Evolutionary conservation across 192 early-diverging fungal genomes (phyloP).

Genomic region (Jimgerdemannia lactiflua): DNA sequence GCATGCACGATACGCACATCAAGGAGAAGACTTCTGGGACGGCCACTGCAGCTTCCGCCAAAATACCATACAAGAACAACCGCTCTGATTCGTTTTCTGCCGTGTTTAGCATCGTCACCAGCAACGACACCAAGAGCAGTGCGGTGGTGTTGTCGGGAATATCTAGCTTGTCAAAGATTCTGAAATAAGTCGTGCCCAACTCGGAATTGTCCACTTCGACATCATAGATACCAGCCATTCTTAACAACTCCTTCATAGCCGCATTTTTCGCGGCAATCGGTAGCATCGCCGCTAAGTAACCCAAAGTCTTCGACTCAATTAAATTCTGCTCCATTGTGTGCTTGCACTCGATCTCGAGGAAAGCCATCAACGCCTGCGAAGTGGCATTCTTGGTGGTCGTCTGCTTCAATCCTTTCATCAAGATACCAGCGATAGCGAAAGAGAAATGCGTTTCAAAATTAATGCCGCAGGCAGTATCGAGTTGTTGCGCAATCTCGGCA

Average conservation of each 20-base stretch:
- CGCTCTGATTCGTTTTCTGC: slow-evolving; percentile 72
- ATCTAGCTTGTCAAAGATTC: slow-evolving; percentile 63
- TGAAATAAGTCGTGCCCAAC: slow-evolving; percentile 50
- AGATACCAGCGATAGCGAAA: slow-evolving; percentile 76
- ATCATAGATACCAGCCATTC: slow-evolving; percentile 48
- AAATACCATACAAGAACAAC: slow-evolving; percentile 70
- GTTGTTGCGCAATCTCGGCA: slow-evolving; percentile 61
- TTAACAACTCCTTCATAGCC: slow-evolving; percentile 55
- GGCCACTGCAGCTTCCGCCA: slow-evolving; percentile 69
- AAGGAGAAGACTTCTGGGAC: slow-evolving; percentile 73
- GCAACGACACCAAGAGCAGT: slow-evolving; percentile 58
- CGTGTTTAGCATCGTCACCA: slow-evolving; percentile 69
- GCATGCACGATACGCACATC: slow-evolving; percentile 51
- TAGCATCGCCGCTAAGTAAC: slow-evolving; percentile 79
- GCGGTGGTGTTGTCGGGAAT: slow-evolving; percentile 65
- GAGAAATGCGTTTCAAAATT: slow-evolving; percentile 87
- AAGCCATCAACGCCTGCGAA: slow-evolving; percentile 62
- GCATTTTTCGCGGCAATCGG: slow-evolving; percentile 76
- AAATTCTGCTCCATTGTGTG: slow-evolving; percentile 30
- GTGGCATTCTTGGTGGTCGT: slow-evolving; percentile 72
- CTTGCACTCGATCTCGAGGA: slow-evolving; percentile 72
- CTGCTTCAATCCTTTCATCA: slow-evolving; percentile 83
- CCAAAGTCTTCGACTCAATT: slow-evolving; percentile 52
- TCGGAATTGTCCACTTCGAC: slow-evolving; percentile 35
- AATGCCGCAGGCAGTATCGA: slow-evolving; percentile 76